Percentiles rank a stretch among this genome's conserved stretches.
Conservation (phyloP, 106 monocot genomes). For the Gastrodia elata region DNA sequence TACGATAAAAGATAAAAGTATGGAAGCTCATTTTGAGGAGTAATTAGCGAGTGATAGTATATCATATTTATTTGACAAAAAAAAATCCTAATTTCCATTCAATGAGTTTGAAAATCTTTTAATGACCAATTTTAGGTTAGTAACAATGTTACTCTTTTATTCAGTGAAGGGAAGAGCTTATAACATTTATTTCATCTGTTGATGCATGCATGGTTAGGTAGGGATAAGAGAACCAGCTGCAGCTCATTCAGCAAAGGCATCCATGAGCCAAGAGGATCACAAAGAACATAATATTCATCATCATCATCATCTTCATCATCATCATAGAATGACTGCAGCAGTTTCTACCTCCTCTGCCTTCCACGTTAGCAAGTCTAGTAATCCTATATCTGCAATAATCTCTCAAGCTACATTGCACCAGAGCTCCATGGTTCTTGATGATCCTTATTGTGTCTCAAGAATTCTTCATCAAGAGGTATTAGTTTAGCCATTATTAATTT, state of each 20-base stretch:
- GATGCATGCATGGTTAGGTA: no score
- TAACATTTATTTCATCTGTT: no score
- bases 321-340: neutral
- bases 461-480: conserved; percentile 45
- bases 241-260: conserved; percentile 2
- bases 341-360: conserved; percentile 16
- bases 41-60: no score
- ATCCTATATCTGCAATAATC: conserved; percentile 41
- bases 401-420: conserved; percentile 32
- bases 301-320: conserved; percentile 14
- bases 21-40: no score
- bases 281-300: conserved; percentile 25
- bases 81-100: no score
- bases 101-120: no score
- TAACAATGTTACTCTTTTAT: no score
- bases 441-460: conserved; percentile 35
- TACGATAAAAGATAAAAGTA: no score
- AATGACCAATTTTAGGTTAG: no score
- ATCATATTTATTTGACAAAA: no score
- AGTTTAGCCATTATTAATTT: no score
- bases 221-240: conserved; percentile 30
- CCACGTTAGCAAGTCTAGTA: conserved; percentile 38
- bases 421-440: conserved; percentile 29
- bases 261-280: conserved; percentile 12
- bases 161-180: no score